Evolutionary conservation across 2,329 filamentous ascomycete species (phyloP), one percentile per base, ranked within the genome.

Genomic region (Diaporthe eres): DNA sequence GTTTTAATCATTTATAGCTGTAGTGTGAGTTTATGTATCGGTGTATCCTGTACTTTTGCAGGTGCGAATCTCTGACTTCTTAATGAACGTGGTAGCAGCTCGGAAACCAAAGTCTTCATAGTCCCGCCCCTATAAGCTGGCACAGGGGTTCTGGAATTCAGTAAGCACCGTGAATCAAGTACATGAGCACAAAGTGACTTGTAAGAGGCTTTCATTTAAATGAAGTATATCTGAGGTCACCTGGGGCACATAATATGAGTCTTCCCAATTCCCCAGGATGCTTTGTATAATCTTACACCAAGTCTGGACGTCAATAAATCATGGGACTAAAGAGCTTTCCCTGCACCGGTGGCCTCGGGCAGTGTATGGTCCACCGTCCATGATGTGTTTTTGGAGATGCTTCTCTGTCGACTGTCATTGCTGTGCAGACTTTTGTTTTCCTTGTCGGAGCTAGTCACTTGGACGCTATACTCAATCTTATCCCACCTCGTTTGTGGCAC

Each of bases 371-470:
- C 37, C 2, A 76, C 75, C n/a, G 71, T 22, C 75, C 75, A 76
- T 37, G 68, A 65, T n/a, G 65, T 76, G 57, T 74, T 74, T 39
- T 74, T 76, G 47, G 63, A 71, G 25, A 76, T 76, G n/a, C 73
- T 74, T 44, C 55, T 71, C 63, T 70, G 31, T 49, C 58, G 51
- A 25, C 63, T 71, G 15, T 60, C 51, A 15, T 57, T 51, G 42
- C 63, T 74, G 12, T 49, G 28, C 19, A 58, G 17, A 31, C 47
- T 76, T 37, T 37, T 39, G n/a, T 31, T 39, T 44, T 71, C 63
- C 5, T 47, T 70, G 1, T 63, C 71, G 7, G 44, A 39, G 1
- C 61, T 19, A 17, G 58, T 63, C n/a, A 71, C 55, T 17, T 58
- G 55, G 17, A 74, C 71, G 15, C 55, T 74, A 57, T 74, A 76